Base-by-base conservation (phyloP, 1,284 basidiomycete species). In the Moesziomyces sp. region DNA sequence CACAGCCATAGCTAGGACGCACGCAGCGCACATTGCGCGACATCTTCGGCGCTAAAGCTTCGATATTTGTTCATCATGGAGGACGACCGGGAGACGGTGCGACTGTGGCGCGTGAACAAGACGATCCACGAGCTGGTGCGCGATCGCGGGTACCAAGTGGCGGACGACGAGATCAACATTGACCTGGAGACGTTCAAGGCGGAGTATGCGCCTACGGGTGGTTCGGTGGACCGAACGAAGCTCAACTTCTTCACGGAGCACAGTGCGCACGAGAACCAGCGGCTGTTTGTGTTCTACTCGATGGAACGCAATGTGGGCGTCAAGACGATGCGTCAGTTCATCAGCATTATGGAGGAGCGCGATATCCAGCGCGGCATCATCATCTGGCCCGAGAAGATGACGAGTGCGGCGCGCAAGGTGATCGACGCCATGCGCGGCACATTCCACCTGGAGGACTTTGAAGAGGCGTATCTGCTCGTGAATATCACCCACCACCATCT, bases 61-160 rank as follows among this genome's bases (percentile, higher is more conserved):
- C 30, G 30, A 33, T 33, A 33, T 1, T 13, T 14, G 19, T 10
- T n/a, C 49, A 70, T 46, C 18, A 81, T 81, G 81, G 86, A 86
- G 50, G 81, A 83, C 52, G 85, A 86, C 56, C 77, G 85, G 46
- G 81, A 86, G 68, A 80, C 84, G 30, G 83, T 93, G 54, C 90
- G 91, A 82, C 88, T 99, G 79, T 98, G 94, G 93, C 91, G 95
- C 82, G 94, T 99, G 71, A 95, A 95, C 86, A 88, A 93, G 80
- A 99, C 97, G 45, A 92, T 97, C 55, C 94, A 98, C 85, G 97
- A 99, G 86, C 90, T 99, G 61, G 93, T 96, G 65, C 90, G 91
- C 82, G 97, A 99, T 85, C 48, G 77, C 3, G 93, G 92, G 59
- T 96, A 92, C 85, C 89, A 90, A 85, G 93, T 97, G 28, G 89